phyloP scores from a whole-genome alignment of 345 rosid species.

The Gossypium ekmanianum region DNA sequence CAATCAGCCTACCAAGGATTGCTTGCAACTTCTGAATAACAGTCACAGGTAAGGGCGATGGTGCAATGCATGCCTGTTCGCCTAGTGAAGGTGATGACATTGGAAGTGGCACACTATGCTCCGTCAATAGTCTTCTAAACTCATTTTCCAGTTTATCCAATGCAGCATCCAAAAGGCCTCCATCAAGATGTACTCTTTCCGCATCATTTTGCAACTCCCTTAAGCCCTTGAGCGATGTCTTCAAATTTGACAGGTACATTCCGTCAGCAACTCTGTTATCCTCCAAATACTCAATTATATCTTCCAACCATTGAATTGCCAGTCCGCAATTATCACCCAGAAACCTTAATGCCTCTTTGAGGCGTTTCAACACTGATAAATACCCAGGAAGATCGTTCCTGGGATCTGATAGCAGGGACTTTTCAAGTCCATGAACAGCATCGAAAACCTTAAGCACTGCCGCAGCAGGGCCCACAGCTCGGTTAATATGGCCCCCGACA shows the following conservation, averaged over 20 bases:
- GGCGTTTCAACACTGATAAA: conserved; percentile 74
- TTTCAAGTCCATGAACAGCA: conserved; percentile 95
- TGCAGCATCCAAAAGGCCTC: conserved; percentile 86
- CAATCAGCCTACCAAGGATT: conserved; percentile 78
- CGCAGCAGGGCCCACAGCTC: conserved; percentile 98
- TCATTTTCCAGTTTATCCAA: conserved; percentile 75
- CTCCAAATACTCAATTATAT: conserved; percentile 92
- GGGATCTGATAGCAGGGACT: conserved; percentile 81
- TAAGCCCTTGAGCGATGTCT: conserved; percentile 58
- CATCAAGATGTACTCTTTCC: conserved; percentile 52
- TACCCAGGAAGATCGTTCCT: conserved; percentile 74
- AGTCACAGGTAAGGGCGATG: conserved; percentile 84
- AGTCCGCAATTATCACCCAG: conserved; percentile 90
- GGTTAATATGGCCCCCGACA: conserved; percentile 91
- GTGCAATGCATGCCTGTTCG: conserved; percentile 78
- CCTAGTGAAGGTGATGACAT: conserved; percentile 65
- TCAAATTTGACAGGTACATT: conserved; percentile 61
- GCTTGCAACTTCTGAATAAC: conserved; percentile 91
- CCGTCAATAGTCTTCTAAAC: conserved; percentile 68
- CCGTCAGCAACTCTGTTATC: conserved; percentile 81
- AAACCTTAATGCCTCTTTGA: conserved; percentile 90
- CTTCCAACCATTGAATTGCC: conserved; percentile 99
- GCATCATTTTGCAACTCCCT: conserved; percentile 52
- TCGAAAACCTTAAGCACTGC: conserved; percentile 99
- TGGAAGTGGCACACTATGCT: conserved; percentile 84